These are phyloP conservation scores for Botryotinia convoluta DNA, from an alignment of 2,329 filamentous ascomycete species.

Conservation along the genomic window DNA sequence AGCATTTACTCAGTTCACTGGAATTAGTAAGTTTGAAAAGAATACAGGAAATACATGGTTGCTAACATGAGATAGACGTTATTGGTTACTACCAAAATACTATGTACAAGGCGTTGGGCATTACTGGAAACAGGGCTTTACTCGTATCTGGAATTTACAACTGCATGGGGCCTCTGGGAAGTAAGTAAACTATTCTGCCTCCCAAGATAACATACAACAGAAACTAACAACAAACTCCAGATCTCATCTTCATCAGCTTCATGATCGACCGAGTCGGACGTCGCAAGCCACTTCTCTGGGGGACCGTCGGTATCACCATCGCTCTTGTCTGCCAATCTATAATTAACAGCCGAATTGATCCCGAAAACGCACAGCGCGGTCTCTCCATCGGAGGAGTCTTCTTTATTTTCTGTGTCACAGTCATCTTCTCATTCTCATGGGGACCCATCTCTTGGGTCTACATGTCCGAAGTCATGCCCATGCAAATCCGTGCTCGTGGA, in stretches of 20 bases:
- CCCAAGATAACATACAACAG: background rate
- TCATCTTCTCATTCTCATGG: slow-evolving; percentile 59
- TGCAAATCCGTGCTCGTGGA: slow-evolving; percentile 60
- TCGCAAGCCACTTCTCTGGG: slow-evolving; percentile 52
- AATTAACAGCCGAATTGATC: slow-evolving; percentile 51
- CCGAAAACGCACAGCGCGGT: slow-evolving; percentile 42
- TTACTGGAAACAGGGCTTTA: slow-evolving; percentile 51
- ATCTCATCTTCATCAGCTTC: slow-evolving; percentile 59
- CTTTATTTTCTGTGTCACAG: slow-evolving; percentile 62
- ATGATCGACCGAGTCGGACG: slow-evolving; percentile 53
- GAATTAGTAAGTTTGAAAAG: slow-evolving; percentile 43
- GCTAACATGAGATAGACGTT: slow-evolving; percentile 43
- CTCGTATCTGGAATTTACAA: slow-evolving; percentile 61
- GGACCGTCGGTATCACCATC: slow-evolving; percentile 52
- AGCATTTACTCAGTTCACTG: slow-evolving; percentile 64
- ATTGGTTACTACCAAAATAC: slow-evolving; percentile 62
- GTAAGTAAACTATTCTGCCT: slow-evolving; percentile 22
- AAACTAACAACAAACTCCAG: slow-evolving; percentile 29
- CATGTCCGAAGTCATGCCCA: slow-evolving; percentile 63
- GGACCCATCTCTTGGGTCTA: slow-evolving; percentile 63
- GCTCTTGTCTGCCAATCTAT: slow-evolving; percentile 58
- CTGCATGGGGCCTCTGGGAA: slow-evolving; percentile 51
- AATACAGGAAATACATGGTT: accelerated
- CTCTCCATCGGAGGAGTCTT: slow-evolving; percentile 61
- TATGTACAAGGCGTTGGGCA: slow-evolving; percentile 57